Base-by-base conservation (phyloP, 2,329 filamentous ascomycete species). In the Dryadomyces sulphureus region DNA sequence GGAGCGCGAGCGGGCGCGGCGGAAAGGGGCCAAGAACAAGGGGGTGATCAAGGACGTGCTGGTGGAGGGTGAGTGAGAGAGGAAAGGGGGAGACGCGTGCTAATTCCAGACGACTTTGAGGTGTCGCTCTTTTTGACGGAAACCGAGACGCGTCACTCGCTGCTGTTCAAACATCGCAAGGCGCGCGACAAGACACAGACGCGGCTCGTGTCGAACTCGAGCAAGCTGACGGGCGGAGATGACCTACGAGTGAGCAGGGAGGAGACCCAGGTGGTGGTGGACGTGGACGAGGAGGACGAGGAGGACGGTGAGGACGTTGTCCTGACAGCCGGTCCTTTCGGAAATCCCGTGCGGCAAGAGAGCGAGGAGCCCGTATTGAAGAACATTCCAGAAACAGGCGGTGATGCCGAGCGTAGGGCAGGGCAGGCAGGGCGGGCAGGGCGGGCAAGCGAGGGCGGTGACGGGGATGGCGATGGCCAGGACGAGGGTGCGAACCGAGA, bases 51-150 rank as follows among this genome's bases (percentile, higher is more conserved):
- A 94, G 62, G 92, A 96, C 70, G 81, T 94, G 0, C 77, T 95
- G 16, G 69, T 77, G 11, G 70, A 84, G 70, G 88, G 88, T 90
- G 62, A 21, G 45, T 25, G 14, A 1, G 22, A 8, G 22, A 19
- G 22, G 24, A 19, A 17, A 30, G 39, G 8, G 22, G 7, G 24
- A 27, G 16, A 27, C 5, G n/a, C 17, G 27, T 4, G 14, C 34
- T 42, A 3, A 25, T 7, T 45, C 25, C 53, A 92, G 90, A 95
- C 62, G 90, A 94, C 54, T 98, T 95, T 59, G 88, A 96, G 59
- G 87, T 95, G 14, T 85, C 88, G 34, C 84, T 98, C 53, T 96
- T 95, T 64, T 69, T 98, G 53, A 93, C 85, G 40, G 86, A 94
- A 61, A 84, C 83, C 7, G 80, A 77, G 44, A 89, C 83, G 3